Evolutionary conservation across 1,284 basidiomycete species (phyloP).

Genomic region (Microbotryum saponariae): DNA sequence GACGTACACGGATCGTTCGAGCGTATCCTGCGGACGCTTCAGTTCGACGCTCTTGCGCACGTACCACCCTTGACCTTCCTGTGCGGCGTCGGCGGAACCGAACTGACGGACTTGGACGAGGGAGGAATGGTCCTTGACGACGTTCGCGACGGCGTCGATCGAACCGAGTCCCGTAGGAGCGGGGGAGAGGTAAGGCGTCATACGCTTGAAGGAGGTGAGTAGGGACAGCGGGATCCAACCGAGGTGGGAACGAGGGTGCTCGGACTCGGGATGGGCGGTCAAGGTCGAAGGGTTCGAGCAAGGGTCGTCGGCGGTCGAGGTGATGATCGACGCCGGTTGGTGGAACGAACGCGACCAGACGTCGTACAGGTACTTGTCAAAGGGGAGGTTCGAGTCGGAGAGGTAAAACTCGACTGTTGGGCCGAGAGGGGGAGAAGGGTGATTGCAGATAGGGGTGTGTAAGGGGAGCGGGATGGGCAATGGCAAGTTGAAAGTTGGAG

Average conservation of each 20-base stretch:
- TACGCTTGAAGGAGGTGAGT: constrained; percentile 90
- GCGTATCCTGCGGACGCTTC: constrained; percentile 63
- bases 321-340: constrained; percentile 23
- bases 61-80: constrained; percentile 26
- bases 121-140: constrained; percentile 44
- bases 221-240: constrained; percentile 89
- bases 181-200: constrained; percentile 58
- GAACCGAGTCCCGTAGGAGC: constrained; percentile 46
- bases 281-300: constrained; percentile 46
- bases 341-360: constrained; percentile 26
- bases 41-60: constrained; percentile 54
- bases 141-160: constrained; percentile 50
- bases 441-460: too few relatives aligned
- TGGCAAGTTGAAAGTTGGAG: not conserved
- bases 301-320: constrained; percentile 29
- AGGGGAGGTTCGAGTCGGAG: constrained; percentile 90
- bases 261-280: constrained; percentile 53
- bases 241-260: constrained; percentile 28
- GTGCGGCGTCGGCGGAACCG: constrained; percentile 5
- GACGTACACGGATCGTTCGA: constrained; percentile 42
- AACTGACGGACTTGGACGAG: constrained; percentile 25
- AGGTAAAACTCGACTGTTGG: constrained; percentile 91
- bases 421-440: not conserved
- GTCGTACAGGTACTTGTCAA: constrained; percentile 96
- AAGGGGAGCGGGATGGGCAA: too few relatives aligned